Conservation (phyloP, 805 yeast genomes). For the Peterozyma toletana region DNA sequence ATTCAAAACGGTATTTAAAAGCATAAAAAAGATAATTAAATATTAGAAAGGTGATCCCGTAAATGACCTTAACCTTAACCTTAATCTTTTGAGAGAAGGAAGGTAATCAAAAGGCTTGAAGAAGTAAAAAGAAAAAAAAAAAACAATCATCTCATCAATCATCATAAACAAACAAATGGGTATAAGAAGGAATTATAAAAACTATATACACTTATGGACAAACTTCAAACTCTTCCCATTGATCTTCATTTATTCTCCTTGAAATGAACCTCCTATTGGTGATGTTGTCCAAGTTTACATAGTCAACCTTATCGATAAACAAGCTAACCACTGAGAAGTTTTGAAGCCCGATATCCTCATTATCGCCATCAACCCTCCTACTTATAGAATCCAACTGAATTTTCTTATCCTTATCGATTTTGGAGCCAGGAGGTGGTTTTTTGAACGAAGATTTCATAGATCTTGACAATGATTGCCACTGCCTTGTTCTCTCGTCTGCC, state of each 20-base stretch:
- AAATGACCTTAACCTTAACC: no score
- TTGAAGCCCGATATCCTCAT: slow-evolving; percentile 51
- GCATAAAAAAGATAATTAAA: no score
- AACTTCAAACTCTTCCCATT: slow-evolving; percentile 73
- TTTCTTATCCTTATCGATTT: slow-evolving; percentile 44
- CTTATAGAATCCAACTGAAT: slow-evolving; percentile 61
- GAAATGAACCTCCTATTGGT: slow-evolving; percentile 44
- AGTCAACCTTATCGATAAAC: slow-evolving; percentile 67
- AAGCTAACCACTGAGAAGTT: slow-evolving; percentile 65
- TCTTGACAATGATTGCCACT: slow-evolving; percentile 58
- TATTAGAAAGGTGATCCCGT: no score
- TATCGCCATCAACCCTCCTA: slow-evolving; percentile 79
- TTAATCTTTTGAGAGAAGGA: no score
- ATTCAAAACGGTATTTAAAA: no score
- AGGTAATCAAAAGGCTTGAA: background rate
- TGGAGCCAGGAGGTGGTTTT: slow-evolving; percentile 66
- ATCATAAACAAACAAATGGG: slow-evolving; percentile 1
- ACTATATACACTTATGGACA: slow-evolving; percentile 45
- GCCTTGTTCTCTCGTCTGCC: slow-evolving; percentile 52
- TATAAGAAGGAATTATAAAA: slow-evolving; percentile 17
- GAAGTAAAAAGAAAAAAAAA: background rate
- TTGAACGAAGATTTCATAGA: slow-evolving; percentile 58
- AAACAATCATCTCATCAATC: background rate
- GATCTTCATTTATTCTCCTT: slow-evolving; percentile 45
- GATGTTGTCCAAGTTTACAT: slow-evolving; percentile 49